phyloP scores from a whole-genome alignment of 441 rosid genomes.

The Aleurites moluccanus region DNA sequence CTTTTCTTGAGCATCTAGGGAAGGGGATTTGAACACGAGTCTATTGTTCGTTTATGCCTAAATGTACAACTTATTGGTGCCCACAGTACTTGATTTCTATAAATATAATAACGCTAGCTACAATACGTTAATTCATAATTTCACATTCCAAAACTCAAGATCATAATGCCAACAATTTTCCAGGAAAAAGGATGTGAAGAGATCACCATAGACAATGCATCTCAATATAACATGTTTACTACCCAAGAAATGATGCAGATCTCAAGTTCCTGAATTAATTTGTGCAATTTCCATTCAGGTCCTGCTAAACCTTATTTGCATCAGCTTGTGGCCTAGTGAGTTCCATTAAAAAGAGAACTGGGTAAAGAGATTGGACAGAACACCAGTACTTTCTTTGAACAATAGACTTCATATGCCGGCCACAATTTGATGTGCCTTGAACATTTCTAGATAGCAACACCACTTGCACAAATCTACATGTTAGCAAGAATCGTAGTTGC shows the following conservation, averaged over 20 bases:
- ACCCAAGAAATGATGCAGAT: not conserved
- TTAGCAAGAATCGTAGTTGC: not conserved
- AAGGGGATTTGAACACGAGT: no score
- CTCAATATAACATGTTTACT: not conserved
- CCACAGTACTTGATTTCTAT: not conserved
- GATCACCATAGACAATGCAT: not conserved
- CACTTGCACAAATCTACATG: not conserved
- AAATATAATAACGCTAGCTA: not conserved
- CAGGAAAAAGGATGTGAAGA: slow-evolving; percentile 2
- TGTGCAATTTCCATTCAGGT: not conserved
- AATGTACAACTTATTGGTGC: not conserved
- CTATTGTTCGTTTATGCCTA: no score
- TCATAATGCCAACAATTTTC: not conserved
- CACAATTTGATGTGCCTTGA: not conserved
- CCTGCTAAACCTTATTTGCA: not conserved
- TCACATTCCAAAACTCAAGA: not conserved
- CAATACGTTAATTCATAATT: not conserved
- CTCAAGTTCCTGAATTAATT: not conserved
- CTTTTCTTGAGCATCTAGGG: no score
- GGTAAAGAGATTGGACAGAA: not conserved
- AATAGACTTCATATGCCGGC: not conserved
- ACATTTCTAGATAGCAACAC: not conserved
- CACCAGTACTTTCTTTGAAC: not conserved
- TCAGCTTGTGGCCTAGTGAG: not conserved
- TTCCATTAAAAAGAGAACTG: no score